phyloP scores from a whole-genome alignment of 768 basidiomycete genomes.

The Sporobolomyces roseus region DNA sequence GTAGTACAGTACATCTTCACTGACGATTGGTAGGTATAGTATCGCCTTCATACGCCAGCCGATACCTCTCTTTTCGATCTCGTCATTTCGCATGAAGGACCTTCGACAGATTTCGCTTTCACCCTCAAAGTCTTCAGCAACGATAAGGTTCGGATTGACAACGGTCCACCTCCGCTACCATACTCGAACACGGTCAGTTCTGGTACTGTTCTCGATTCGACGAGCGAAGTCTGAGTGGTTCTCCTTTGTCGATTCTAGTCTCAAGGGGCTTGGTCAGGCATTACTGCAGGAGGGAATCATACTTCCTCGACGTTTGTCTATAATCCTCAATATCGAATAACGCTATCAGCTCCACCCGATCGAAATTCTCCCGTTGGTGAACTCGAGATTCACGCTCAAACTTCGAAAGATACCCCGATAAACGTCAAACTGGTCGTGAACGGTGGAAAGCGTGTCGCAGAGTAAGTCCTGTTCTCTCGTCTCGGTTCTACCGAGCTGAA shows the following conservation, averaged over 20 bases:
- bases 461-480: slow-evolving; percentile 56
- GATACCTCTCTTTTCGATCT: slow-evolving; percentile 54
- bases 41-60: slow-evolving; percentile 37
- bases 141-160: slow-evolving; percentile 45
- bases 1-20: neutral
- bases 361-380: slow-evolving; percentile 40
- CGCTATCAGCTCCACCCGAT: slow-evolving; percentile 51
- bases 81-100: slow-evolving; percentile 67
- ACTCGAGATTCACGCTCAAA: slow-evolving; percentile 55
- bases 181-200: slow-evolving; percentile 44
- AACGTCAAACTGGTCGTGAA: slow-evolving; percentile 73
- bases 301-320: slow-evolving; percentile 74
- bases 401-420: slow-evolving; percentile 64
- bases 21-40: neutral
- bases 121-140: slow-evolving; percentile 63
- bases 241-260: slow-evolving; percentile 43
- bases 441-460: slow-evolving; percentile 65
- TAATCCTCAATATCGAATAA: slow-evolving; percentile 82
- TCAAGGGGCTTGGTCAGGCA: slow-evolving; percentile 61
- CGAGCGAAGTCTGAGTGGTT: neutral
- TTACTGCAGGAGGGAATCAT: slow-evolving; percentile 79
- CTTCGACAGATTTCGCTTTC: slow-evolving; percentile 61
- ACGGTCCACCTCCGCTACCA: slow-evolving; percentile 37
- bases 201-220: neutral
- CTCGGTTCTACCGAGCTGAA: no score